Conservation (phyloP, 176 grass and related monocot genomes). For the Rhipidocladum racemiflorum region DNA sequence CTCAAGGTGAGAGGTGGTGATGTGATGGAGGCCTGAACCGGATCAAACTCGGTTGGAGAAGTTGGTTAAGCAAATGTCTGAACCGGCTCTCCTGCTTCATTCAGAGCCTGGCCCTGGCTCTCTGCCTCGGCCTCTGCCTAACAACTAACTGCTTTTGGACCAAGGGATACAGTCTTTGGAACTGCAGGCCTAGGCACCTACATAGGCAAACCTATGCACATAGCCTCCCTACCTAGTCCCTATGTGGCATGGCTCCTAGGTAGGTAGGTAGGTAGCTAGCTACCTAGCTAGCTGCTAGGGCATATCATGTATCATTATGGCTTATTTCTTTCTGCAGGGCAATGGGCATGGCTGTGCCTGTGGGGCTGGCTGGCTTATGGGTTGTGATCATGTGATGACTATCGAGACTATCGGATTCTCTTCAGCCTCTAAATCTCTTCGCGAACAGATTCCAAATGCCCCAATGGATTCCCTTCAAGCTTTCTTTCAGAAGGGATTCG, state of each 20-base stretch:
- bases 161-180: slow-evolving; percentile 30
- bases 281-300: neutral
- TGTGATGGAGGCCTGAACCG: neutral
- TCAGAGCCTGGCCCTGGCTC: neutral
- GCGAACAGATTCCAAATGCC: too few relatives aligned
- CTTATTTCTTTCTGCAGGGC: slow-evolving; percentile 59
- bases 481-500: too few relatives aligned
- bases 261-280: too few relatives aligned
- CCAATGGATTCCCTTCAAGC: too few relatives aligned
- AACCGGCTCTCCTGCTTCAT: neutral
- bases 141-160: slow-evolving; percentile 22
- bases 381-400: too few relatives aligned
- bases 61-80: neutral
- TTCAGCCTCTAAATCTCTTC: too few relatives aligned
- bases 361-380: too few relatives aligned
- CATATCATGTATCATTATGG: slow-evolving; percentile 37
- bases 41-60: slow-evolving; percentile 28
- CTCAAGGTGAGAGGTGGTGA: neutral
- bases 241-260: neutral
- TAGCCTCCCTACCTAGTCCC: neutral
- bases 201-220: neutral
- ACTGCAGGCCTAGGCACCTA: slow-evolving; percentile 28
- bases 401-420: too few relatives aligned
- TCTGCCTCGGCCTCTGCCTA: neutral
- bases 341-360: slow-evolving; percentile 9